These are phyloP conservation scores for Candida ficus DNA, from an alignment of 805 yeast genomes.

Conservation along the genomic window DNA sequence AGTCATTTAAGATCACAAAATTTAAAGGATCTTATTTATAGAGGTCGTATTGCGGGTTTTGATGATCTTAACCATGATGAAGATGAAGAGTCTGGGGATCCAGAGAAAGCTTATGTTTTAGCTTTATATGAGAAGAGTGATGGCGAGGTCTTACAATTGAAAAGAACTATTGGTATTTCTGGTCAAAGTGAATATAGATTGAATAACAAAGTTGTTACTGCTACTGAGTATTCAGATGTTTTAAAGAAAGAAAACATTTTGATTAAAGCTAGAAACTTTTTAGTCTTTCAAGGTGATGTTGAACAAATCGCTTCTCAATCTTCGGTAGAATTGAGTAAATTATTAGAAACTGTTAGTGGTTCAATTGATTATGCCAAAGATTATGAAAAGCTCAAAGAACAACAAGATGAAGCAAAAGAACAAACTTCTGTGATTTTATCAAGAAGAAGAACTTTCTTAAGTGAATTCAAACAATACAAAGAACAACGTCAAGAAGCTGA, in stretches of 20 bases:
- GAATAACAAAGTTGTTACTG: constrained; percentile 55
- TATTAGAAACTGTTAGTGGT: constrained; percentile 83
- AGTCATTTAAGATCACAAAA: constrained; percentile 69
- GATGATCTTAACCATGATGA: constrained; percentile 23
- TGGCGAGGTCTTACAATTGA: constrained; percentile 55
- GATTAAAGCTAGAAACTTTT: constrained; percentile 83
- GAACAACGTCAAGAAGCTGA: constrained; percentile 73
- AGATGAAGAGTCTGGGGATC: constrained; percentile 19
- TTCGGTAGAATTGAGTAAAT: constrained; percentile 62
- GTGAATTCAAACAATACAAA: constrained; percentile 73
- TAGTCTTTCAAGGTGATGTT: constrained; percentile 96
- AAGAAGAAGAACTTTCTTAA: constrained; percentile 61
- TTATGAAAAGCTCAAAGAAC: constrained; percentile 59
- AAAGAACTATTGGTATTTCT: constrained; percentile 49
- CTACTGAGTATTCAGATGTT: constrained; percentile 56
- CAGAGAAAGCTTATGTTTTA: constrained; percentile 63
- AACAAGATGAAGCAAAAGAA: constrained; percentile 61
- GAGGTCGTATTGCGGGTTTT: constrained; percentile 49
- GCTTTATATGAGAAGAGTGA: constrained; percentile 65
- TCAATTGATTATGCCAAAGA: constrained; percentile 62
- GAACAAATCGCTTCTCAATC: constrained; percentile 89
- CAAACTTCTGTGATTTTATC: constrained; percentile 59
- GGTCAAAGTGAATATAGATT: constrained; percentile 70
- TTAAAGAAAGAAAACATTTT: constrained; percentile 76
- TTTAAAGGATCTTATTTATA: constrained; percentile 71